A percentile compares a stretch with the other conserved stretches of the same genome.
phyloP scores from a whole-genome alignment of 2,329 filamentous ascomycete species.

The Bipolaris oryzae region DNA sequence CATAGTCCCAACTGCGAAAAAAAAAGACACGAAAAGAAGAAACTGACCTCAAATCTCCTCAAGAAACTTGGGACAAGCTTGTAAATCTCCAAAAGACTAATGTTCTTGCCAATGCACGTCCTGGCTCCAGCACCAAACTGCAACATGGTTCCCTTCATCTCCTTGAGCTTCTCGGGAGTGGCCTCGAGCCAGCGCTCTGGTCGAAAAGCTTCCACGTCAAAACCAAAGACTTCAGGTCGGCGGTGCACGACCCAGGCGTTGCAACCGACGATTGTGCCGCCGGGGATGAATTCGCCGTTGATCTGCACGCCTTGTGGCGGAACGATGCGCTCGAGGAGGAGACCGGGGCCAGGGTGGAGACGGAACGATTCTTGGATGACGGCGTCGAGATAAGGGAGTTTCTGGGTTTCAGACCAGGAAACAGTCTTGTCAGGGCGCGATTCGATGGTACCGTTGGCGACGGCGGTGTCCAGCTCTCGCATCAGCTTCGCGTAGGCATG shows the following conservation, averaged over 20 bases:
- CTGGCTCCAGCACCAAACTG: constrained; percentile 74
- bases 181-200: constrained; percentile 71
- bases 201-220: constrained; percentile 67
- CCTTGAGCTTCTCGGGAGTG: constrained; percentile 62
- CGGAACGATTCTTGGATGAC: constrained; percentile 80
- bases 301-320: constrained; percentile 69
- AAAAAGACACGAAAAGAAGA: constrained; percentile 14
- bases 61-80: constrained; percentile 63
- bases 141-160: constrained; percentile 73
- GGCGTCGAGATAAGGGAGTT: constrained; percentile 76
- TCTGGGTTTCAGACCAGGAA: constrained; percentile 71
- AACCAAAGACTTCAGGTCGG: constrained; percentile 69
- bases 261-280: constrained; percentile 75
- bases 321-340: constrained; percentile 75
- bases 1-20: not conserved
- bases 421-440: constrained; percentile 62
- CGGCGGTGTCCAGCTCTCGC: constrained; percentile 67
- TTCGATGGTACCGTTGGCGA: constrained; percentile 56
- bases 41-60: constrained; percentile 63
- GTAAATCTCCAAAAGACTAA: constrained; percentile 57
- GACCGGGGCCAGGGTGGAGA: constrained; percentile 73
- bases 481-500: constrained; percentile 61
- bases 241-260: constrained; percentile 78
- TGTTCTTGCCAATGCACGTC: constrained; percentile 68
- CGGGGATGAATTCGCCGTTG: constrained; percentile 65